Conservation (phyloP, 768 basidiomycete species). For the Pisolithus marmoratus region DNA sequence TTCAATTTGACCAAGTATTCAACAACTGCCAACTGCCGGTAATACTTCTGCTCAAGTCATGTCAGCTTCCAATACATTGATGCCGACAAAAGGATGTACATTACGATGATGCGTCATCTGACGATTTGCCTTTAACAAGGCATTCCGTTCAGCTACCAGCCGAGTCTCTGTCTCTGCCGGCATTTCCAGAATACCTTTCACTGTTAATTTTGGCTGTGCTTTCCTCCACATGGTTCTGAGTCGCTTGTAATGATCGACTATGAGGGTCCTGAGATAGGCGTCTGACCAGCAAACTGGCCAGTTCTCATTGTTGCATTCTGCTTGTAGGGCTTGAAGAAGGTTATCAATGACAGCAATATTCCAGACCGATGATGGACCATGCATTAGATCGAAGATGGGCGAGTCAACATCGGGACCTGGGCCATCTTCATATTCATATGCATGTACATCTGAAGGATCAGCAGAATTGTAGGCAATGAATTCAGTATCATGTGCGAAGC, state of each 20-base stretch:
- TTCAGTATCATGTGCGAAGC: no score
- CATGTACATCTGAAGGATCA: no score
- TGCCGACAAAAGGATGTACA: neutral
- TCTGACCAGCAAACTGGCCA: constrained; percentile 5
- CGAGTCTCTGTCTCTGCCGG: neutral
- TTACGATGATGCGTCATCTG: constrained; percentile 1
- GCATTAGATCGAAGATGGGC: no score
- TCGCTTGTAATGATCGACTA: constrained; percentile 1
- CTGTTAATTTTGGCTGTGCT: neutral
- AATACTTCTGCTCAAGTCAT: constrained; percentile 2
- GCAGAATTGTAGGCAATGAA: no score
- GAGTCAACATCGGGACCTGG: no score
- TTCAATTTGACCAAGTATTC: neutral
- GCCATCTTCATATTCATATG: no score
- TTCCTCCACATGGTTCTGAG: neutral
- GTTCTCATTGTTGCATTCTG: neutral
- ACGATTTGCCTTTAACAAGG: neutral
- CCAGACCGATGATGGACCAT: no score
- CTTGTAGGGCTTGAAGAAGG: constrained; percentile 1
- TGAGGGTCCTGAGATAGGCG: neutral
- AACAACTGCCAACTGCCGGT: neutral
- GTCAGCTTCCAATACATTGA: neutral
- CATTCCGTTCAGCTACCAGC: neutral
- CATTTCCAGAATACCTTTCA: neutral
- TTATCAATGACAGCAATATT: neutral